A percentile compares a stretch with the other conserved stretches of the same genome.
Evolutionary conservation across 1,139 yeast genomes (phyloP).

Genomic region (Yamadazyma aaseri): DNA sequence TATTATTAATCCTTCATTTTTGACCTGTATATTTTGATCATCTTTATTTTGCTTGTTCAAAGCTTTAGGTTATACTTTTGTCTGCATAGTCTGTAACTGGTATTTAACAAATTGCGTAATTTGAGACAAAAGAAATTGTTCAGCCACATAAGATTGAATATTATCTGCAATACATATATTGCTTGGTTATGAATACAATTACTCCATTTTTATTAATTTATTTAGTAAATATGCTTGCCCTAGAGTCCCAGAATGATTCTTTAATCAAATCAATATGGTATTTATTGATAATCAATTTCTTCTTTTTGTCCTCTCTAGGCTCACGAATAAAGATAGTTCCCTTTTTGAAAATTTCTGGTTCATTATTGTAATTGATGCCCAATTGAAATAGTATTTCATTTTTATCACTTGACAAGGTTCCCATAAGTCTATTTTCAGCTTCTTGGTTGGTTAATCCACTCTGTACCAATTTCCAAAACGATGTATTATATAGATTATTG

Average conservation of each 20-base stretch:
- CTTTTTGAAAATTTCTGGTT: conserved; percentile 81
- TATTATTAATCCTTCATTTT: too few relatives aligned
- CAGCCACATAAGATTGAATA: too few relatives aligned
- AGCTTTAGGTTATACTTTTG: too few relatives aligned
- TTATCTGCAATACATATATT: too few relatives aligned
- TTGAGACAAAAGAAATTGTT: too few relatives aligned
- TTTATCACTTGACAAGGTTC: conserved; percentile 80
- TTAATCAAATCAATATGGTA: conserved; percentile 60
- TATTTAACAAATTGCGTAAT: too few relatives aligned
- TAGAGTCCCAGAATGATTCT: conserved; percentile 50
- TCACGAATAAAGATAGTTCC: conserved; percentile 69
- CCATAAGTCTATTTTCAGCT: conserved; percentile 70
- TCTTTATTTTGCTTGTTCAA: too few relatives aligned
- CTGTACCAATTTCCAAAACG: conserved; percentile 83
- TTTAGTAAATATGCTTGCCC: conserved; percentile 31
- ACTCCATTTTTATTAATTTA: too few relatives aligned
- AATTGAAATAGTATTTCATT: conserved; percentile 84
- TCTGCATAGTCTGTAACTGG: too few relatives aligned
- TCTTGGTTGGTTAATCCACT: conserved; percentile 73
- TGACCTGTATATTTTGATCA: too few relatives aligned
- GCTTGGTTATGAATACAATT: too few relatives aligned
- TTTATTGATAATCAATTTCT: conserved; percentile 45
- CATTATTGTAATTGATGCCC: conserved; percentile 86
- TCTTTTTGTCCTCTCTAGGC: conserved; percentile 38
- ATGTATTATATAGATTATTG: conserved; percentile 87